Conservation (phyloP, 2,329 filamentous ascomycete genomes). For the Penicillium brasilianum region DNA sequence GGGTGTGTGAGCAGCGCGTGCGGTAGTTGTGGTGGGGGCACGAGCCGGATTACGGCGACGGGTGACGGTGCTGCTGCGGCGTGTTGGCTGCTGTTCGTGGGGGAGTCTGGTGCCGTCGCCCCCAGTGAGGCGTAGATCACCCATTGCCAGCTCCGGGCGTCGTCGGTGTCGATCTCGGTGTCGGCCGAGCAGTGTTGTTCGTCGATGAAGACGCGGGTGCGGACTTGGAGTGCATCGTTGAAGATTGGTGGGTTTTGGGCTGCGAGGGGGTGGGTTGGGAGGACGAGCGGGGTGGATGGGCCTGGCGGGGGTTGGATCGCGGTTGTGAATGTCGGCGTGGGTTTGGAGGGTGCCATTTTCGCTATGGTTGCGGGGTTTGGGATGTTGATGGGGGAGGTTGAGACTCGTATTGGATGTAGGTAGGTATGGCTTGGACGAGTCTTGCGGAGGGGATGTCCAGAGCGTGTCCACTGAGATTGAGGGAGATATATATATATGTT, state of each 20-base stretch:
- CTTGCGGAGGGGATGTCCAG: too few relatives aligned
- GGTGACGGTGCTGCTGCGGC: too few relatives aligned
- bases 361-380: background rate
- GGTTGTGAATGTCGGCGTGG: constrained; percentile 16
- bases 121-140: constrained; percentile 68
- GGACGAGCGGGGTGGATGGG: constrained; percentile 20
- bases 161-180: constrained; percentile 81
- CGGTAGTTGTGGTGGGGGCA: constrained; percentile 76
- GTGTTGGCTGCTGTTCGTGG: too few relatives aligned
- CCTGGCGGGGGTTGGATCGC: constrained; percentile 36
- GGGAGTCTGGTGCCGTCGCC: constrained; percentile 42
- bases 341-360: background rate
- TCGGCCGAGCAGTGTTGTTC: constrained; percentile 64
- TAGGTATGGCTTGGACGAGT: too few relatives aligned
- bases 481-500: too few relatives aligned
- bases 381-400: background rate
- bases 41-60: constrained; percentile 77
- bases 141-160: constrained; percentile 82
- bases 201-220: constrained; percentile 61
- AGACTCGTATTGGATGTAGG: background rate
- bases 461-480: too few relatives aligned
- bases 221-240: constrained; percentile 63
- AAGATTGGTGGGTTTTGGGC: constrained; percentile 58
- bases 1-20: constrained; percentile 53
- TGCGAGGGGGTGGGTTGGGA: constrained; percentile 23